Percentiles rank a stretch among this genome's conserved stretches.
Conservation (phyloP, 371 early-diverging fungal genomes). For the Lichtheimia ramosa region DNA sequence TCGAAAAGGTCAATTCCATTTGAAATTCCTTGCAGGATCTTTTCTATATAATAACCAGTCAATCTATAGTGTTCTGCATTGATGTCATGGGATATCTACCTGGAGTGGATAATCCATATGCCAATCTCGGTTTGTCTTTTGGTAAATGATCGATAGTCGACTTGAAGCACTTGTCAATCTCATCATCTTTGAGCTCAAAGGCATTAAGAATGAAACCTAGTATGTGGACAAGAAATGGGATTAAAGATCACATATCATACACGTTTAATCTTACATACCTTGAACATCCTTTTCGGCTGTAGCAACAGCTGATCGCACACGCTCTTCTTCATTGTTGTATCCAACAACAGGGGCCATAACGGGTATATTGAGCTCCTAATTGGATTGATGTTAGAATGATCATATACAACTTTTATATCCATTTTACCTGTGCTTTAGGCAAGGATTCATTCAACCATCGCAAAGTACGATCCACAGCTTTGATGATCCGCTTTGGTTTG, state of each 20-base stretch:
- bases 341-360: slow-evolving; percentile 64
- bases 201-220: slow-evolving; percentile 49
- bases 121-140: slow-evolving; percentile 48
- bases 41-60: slow-evolving; percentile 34
- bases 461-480: slow-evolving; percentile 67
- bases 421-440: neutral
- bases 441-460: slow-evolving; percentile 56
- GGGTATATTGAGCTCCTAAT: slow-evolving; percentile 11
- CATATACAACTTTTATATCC: neutral
- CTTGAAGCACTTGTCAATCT: slow-evolving; percentile 15
- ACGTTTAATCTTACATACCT: neutral
- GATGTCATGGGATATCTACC: slow-evolving; percentile 18
- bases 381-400: neutral
- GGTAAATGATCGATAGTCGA: slow-evolving; percentile 42
- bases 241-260: neutral
- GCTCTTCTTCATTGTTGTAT: slow-evolving; percentile 51
- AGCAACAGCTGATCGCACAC: slow-evolving; percentile 57
- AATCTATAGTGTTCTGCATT: neutral
- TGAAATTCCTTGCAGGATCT: slow-evolving; percentile 59
- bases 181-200: slow-evolving; percentile 24
- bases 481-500: slow-evolving; percentile 59
- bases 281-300: slow-evolving; percentile 54
- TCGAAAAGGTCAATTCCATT: slow-evolving; percentile 78
- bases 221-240: neutral
- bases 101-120: slow-evolving; percentile 47